Evolutionary conservation across 768 basidiomycete genomes (phyloP), one percentile per base, ranked within the genome.

Genomic region (Boletus bicolor): DNA sequence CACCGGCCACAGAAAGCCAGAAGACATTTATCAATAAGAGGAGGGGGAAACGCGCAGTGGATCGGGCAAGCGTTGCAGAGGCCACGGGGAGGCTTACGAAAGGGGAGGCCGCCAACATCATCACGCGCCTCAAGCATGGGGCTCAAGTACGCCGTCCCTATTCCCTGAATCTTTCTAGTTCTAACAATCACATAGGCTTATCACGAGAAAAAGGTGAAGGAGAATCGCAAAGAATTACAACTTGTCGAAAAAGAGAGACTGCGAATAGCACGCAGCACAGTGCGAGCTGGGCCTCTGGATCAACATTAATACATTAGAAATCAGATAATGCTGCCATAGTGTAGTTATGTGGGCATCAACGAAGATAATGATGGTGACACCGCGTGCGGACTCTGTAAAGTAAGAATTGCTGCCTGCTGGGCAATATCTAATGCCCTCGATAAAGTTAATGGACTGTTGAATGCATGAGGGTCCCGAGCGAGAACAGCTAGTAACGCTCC

Each of bases 71-170:
- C 10, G 53, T 59, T 17, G 64, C 55, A n/a, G 64, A 65, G 17
- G 52, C 64, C 34, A 66, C 83, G 5, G 68, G 63, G 44, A 70
- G 55, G 0, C 64, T 94, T 62, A 91, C 82, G 1, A 92, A 90
- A 68, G 92, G 92, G 3, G 79, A 89, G 59, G 90, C 91, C 30
- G 87, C 86, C 0, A 84, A 85, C 59, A 84, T 93, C 44, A 87
- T 94, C 57, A 84, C 84, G 24, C 84, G 91, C 9, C 56, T 90
- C 53, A 87, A 82, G 66, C 86, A 93, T 63, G 91, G 91, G 26
- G 87, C 87, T 35, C 76, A 81, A 76, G 90, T 88, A 64, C 34
- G 70, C 54, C 35, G 4, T 44, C 50, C 46, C 51, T 41, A 30
- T 36, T 38, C 41, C 44, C 14, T 39, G 38, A 15, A 44, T 24